Conservation (phyloP, 2,329 filamentous ascomycete species). For the Exserohilum turcica region DNA sequence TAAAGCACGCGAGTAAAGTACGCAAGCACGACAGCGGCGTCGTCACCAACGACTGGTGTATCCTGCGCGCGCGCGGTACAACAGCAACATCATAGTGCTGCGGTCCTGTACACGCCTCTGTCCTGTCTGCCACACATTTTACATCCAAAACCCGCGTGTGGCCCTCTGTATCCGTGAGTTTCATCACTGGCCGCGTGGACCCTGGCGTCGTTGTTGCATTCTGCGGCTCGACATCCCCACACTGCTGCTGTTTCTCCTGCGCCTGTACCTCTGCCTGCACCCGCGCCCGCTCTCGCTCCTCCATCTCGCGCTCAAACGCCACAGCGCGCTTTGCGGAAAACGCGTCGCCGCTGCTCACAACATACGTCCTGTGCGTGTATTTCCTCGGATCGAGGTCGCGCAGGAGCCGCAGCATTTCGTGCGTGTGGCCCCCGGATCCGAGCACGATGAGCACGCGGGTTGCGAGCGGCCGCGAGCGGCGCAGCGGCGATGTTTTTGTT, state of each 20-base stretch:
- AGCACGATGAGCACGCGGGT: conserved; percentile 79
- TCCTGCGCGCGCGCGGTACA: conserved; percentile 76
- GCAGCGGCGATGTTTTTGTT: conserved; percentile 14
- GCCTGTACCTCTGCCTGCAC: neutral
- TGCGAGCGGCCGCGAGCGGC: conserved; percentile 39
- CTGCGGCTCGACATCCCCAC: too few species aligned
- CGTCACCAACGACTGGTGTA: conserved; percentile 80
- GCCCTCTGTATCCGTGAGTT: conserved; percentile 10
- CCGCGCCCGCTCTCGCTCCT: conserved; percentile 20
- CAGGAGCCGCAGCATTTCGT: conserved; percentile 91
- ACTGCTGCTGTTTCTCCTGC: neutral
- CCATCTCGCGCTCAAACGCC: conserved; percentile 63
- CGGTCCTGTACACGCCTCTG: conserved; percentile 22
- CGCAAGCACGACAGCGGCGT: conserved; percentile 70
- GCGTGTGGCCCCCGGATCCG: conserved; percentile 91
- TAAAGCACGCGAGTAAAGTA: conserved; percentile 68
- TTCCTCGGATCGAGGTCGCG: conserved; percentile 56
- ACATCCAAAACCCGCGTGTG: neutral
- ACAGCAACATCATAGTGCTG: conserved; percentile 65
- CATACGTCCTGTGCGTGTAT: conserved; percentile 74
- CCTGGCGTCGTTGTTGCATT: neutral
- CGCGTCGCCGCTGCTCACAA: conserved; percentile 76
- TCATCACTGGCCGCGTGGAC: neutral
- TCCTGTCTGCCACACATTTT: neutral
- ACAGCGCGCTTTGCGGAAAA: conserved; percentile 68